Base-by-base conservation (phyloP, 2,329 filamentous ascomycete genomes). In the Fusarium illudens region DNA sequence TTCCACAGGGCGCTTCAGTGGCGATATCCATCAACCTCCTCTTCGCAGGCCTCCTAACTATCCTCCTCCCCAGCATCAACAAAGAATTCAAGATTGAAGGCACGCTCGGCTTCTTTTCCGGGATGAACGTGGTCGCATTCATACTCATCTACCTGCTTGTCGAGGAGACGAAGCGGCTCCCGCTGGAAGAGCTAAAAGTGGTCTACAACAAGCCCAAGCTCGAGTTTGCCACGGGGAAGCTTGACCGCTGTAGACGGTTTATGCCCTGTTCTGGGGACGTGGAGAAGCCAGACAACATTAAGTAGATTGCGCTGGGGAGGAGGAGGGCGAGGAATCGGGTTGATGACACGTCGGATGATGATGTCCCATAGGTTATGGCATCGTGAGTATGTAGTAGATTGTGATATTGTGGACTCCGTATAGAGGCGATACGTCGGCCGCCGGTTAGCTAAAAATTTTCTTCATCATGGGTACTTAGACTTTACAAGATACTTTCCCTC, bases 21-120 rank as follows among this genome's bases (percentile, higher is more conserved):
- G 82, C 83, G 3, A 83, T 85, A 19, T 78, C 79, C 3, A 79
- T 81, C 22, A 85, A 85, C 64, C 76, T 84, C 3, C 75, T 81
- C 29, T 84, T 84, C 58, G 82, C 81, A 0, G 82, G 82, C 1
- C 71, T 84, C 0, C 68, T 85, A 1, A 80, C 82, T 12, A 76
- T 85, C 11, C 77, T 80, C 15, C 84, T 78, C 25, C 81, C 79
- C 1, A 73, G 73, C 44, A 71, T 78, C 13, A 70, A 75, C 15
- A 60, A 58, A 2, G 61, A 49, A 0, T 60, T 70, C 20, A 72
- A 70, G 4, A 76, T 79, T 13, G 71, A 71, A 4, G 81, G 81
- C 0, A 77, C 78, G 0, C 71, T 77, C 62, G 79, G 78, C 1
- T 77, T 83, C 67, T 84, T 84, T 57, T 80, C 81, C 0, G 81